A percentile compares a stretch with the other conserved stretches of the same genome.
Evolutionary conservation across 225 moss, liverwort and hornwort species (phyloP).

Genomic region (Physcomitrellopsis africana): DNA sequence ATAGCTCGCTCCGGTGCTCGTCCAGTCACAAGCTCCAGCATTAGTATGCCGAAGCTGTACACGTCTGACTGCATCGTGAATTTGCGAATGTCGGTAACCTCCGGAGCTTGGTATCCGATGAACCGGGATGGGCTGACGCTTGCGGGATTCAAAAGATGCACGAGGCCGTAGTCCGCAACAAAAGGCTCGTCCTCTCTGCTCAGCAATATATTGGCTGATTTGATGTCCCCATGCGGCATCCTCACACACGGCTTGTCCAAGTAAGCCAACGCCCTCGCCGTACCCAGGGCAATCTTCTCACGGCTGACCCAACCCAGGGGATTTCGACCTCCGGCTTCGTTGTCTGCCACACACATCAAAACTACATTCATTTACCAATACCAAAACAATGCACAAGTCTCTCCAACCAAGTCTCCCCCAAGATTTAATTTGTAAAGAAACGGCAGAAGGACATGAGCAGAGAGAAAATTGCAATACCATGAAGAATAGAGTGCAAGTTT

Average conservation of each 20-base stretch:
- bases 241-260: slow-evolving; percentile 61
- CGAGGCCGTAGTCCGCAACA: slow-evolving; percentile 68
- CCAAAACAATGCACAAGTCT: no score
- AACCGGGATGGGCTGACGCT: slow-evolving; percentile 46
- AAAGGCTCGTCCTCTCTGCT: slow-evolving; percentile 55
- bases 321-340: slow-evolving; percentile 35
- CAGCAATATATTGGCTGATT: slow-evolving; percentile 71
- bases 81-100: slow-evolving; percentile 51
- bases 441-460: no score
- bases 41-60: slow-evolving; percentile 76
- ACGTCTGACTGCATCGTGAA: slow-evolving; percentile 67
- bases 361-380: no score
- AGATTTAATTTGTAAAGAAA: no score
- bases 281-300: slow-evolving; percentile 60
- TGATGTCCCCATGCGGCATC: slow-evolving; percentile 71
- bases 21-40: slow-evolving; percentile 76
- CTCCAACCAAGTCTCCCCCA: no score
- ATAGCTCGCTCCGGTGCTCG: slow-evolving; percentile 45
- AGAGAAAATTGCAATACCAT: slow-evolving; percentile 38
- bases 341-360: slow-evolving; percentile 27
- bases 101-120: slow-evolving; percentile 63
- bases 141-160: slow-evolving; percentile 51
- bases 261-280: slow-evolving; percentile 62
- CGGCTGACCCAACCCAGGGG: slow-evolving; percentile 65
- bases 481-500: slow-evolving; percentile 65